Conservation (phyloP, 306 rosid genomes). For the Malus orientalis region DNA sequence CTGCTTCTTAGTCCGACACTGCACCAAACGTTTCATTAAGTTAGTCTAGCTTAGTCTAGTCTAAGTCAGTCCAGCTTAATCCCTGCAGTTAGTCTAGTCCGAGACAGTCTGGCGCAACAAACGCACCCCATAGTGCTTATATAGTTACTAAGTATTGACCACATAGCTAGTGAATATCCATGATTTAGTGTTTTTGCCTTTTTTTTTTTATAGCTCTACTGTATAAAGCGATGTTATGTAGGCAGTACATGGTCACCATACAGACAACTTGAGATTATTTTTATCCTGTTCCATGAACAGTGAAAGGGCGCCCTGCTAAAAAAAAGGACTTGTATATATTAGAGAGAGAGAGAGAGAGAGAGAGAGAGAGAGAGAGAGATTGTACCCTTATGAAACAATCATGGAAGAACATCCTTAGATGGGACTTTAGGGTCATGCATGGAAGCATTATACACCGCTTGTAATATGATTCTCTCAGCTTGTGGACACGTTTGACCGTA, state of each 20-base stretch:
- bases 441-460: slow-evolving; percentile 50
- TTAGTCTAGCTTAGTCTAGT: too few species aligned
- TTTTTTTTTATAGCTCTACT: not conserved
- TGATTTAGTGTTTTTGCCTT: too few species aligned
- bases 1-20: too few species aligned
- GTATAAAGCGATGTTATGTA: not conserved
- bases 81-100: too few species aligned
- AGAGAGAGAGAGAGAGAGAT: not conserved
- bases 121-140: not conserved
- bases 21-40: too few species aligned
- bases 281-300: too few species aligned
- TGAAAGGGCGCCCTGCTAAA: too few species aligned
- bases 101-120: too few species aligned
- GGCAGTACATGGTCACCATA: not conserved
- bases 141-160: not conserved
- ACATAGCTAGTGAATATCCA: not conserved
- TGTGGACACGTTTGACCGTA: slow-evolving; percentile 52
- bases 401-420: slow-evolving; percentile 74
- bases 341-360: not conserved
- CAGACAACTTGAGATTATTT: too few species aligned
- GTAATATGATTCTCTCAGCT: slow-evolving; percentile 48
- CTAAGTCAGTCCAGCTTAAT: too few species aligned
- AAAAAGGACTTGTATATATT: too few species aligned
- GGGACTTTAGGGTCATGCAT: slow-evolving; percentile 54
- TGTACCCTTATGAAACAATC: slow-evolving; percentile 75